These are phyloP conservation scores for Globisporangium spiculum DNA, from an alignment of 352 stramenopile genomes.

Conservation along the genomic window DNA sequence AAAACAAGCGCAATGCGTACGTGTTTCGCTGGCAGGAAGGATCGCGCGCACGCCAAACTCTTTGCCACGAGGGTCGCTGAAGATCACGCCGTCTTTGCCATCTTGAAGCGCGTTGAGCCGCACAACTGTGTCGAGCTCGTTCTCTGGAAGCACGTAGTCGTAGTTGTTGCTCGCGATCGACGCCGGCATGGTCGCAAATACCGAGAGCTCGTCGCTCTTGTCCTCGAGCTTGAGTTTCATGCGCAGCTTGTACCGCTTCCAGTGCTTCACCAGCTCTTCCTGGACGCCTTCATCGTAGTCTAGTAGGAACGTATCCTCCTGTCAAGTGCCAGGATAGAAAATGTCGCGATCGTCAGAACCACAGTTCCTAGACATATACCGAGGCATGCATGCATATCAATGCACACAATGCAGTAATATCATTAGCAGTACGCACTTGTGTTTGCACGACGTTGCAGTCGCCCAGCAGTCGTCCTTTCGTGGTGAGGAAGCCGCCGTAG, in stretches of 20 bases:
- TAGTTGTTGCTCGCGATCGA: slow-evolving; percentile 26
- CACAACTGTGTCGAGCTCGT: slow-evolving; percentile 27
- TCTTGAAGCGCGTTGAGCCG: slow-evolving; percentile 34
- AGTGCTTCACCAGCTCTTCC: slow-evolving; percentile 73
- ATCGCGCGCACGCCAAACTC: slow-evolving; percentile 67
- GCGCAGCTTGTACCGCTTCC: slow-evolving; percentile 86
- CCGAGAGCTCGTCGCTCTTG: slow-evolving; percentile 45
- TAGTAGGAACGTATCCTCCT: slow-evolving; percentile 67
- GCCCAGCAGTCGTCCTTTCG: slow-evolving; percentile 73
- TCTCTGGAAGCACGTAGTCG: slow-evolving; percentile 16
- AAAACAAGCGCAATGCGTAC: neutral
- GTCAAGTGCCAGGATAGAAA: neutral
- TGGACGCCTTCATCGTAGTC: slow-evolving; percentile 65
- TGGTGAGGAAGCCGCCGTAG: slow-evolving; percentile 78
- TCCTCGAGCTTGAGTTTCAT: slow-evolving; percentile 81
- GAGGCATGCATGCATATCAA: neutral
- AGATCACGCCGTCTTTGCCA: slow-evolving; percentile 34
- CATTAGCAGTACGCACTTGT: slow-evolving; percentile 22
- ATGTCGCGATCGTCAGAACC: neutral
- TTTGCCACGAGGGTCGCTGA: slow-evolving; percentile 57
- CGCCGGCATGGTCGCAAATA: slow-evolving; percentile 53
- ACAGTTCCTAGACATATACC: neutral
- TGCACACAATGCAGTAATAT: neutral
- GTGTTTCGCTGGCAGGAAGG: slow-evolving; percentile 35
- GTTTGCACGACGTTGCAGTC: slow-evolving; percentile 77